Percentiles rank a stretch among this genome's conserved stretches.
These are phyloP conservation scores for Phytophthora constricta DNA, from an alignment of 352 stramenopile genomes.

Conservation along the genomic window DNA sequence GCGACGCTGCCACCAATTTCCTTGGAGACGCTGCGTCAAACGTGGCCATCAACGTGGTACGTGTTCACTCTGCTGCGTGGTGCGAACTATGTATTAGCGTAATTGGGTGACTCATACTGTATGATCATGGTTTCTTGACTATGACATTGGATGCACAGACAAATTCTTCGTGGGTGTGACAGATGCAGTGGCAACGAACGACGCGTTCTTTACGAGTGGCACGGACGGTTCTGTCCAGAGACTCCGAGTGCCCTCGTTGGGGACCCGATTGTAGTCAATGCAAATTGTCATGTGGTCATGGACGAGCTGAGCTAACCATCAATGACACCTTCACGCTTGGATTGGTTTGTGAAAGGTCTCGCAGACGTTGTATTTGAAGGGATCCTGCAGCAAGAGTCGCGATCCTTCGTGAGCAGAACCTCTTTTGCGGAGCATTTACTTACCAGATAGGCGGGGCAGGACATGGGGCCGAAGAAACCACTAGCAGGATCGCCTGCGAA, in stretches of 20 bases:
- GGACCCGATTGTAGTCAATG: constrained; percentile 24
- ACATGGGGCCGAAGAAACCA: constrained; percentile 65
- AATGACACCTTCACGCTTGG: background rate
- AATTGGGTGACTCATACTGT: no score
- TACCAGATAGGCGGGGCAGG: background rate
- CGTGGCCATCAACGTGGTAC: constrained; percentile 87
- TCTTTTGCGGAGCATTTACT: background rate
- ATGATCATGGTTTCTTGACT: background rate
- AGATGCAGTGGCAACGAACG: constrained; percentile 76
- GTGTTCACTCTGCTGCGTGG: constrained; percentile 31
- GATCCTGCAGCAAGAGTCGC: constrained; percentile 36
- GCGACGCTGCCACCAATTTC: constrained; percentile 78
- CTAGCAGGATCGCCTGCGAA: constrained; percentile 48
- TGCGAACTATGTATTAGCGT: no score
- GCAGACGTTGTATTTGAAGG: background rate
- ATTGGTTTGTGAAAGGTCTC: constrained; percentile 24
- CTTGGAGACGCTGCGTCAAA: constrained; percentile 83
- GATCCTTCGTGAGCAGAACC: constrained; percentile 22
- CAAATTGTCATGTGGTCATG: no score
- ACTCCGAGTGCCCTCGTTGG: constrained; percentile 64
- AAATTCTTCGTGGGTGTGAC: constrained; percentile 86
- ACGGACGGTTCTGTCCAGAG: constrained; percentile 86
- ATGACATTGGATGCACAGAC: constrained; percentile 42
- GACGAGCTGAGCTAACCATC: no score
- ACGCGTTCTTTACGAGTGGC: constrained; percentile 86